Base-by-base conservation (phyloP, 352 stramenopile genomes). In the Salisapilia sapeloensis region DNA sequence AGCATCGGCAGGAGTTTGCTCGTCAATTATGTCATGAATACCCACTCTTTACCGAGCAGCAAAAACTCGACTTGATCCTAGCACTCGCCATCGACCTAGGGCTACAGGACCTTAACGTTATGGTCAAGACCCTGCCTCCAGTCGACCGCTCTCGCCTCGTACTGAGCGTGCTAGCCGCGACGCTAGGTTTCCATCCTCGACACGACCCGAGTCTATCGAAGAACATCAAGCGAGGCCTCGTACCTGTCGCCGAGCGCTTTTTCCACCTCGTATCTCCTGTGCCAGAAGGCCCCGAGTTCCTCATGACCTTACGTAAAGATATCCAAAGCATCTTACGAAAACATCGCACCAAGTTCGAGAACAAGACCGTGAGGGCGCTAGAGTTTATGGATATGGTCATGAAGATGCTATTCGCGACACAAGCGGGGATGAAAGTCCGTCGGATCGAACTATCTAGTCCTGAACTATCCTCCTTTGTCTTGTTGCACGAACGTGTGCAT, bases 171-270 rank as follows among this genome's bases (percentile, higher is more conserved):
- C 52, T 83, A 32, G 63, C 70, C 0, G 67, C 74, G 1, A 60
- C 67, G 24, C 44, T 90, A 13, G 74, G 70, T 5, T 90, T 90
- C 33, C 79, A 56, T 31, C 63, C 64, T 8, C 79, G 77, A 44
- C 86, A 83, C 43, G 67, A 90, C 40, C 63, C 70, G 9, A 81
- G 65, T 30, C 76, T 80, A 31, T 81, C 69, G 33, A 90, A 86
- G 42, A 84, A 66, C 34, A 71, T 90, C 21, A 86, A 90, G 40
- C 71, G 65, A 25, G 74, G 70, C 1, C 69, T 90, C 28, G 71
- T 90, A 20, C 74, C 74, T 9, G 44, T 82, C 25, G 60, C 70
- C 4, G 74, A 86, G 35, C 70, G 86, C 40, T 78, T 90, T 38
- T 85, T 85, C 31, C 31, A 83, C 24, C 39, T 86, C 9, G 50